phyloP scores from a whole-genome alignment of 306 rosid species.

The Vigna reflexopilosa region DNA sequence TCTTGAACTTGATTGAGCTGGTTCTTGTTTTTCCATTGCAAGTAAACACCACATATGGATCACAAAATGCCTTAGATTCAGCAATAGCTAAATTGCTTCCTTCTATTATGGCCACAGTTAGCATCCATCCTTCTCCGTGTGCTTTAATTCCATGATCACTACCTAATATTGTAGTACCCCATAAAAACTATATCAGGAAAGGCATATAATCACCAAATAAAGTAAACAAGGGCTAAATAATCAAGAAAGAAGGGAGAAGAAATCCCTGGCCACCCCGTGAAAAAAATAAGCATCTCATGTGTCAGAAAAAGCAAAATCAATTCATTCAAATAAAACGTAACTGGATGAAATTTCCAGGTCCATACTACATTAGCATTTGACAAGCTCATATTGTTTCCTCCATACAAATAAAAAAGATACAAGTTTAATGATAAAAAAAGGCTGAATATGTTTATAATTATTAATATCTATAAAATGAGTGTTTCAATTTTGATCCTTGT shows the following conservation, averaged over 20 bases:
- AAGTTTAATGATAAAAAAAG: not conserved
- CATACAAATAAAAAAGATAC: slow-evolving; percentile 29
- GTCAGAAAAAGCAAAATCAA: slow-evolving; percentile 27
- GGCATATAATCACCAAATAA: slow-evolving; percentile 29
- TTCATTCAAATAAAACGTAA: slow-evolving; percentile 12
- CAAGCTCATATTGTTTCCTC: slow-evolving; percentile 17
- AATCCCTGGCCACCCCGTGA: not conserved
- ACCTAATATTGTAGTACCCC: slow-evolving; percentile 54
- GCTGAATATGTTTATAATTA: too few species aligned
- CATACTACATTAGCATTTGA: slow-evolving; percentile 19
- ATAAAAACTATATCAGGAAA: slow-evolving; percentile 36
- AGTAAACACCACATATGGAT: slow-evolving; percentile 86
- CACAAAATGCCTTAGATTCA: slow-evolving; percentile 71
- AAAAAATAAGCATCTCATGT: slow-evolving; percentile 7
- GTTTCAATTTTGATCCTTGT: too few species aligned
- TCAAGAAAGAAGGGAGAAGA: slow-evolving; percentile 14
- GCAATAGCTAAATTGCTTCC: slow-evolving; percentile 81
- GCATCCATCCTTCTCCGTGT: slow-evolving; percentile 96
- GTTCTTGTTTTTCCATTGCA: slow-evolving; percentile 94
- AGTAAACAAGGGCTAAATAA: slow-evolving; percentile 4
- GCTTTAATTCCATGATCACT: slow-evolving; percentile 96
- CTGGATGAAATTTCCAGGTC: slow-evolving; percentile 21
- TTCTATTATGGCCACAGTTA: slow-evolving; percentile 93
- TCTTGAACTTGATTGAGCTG: slow-evolving; percentile 93
- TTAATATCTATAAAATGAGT: too few species aligned